Evolutionary conservation across 2,329 filamentous ascomycete genomes (phyloP).

Genomic region (Pyrenophora seminiperda): DNA sequence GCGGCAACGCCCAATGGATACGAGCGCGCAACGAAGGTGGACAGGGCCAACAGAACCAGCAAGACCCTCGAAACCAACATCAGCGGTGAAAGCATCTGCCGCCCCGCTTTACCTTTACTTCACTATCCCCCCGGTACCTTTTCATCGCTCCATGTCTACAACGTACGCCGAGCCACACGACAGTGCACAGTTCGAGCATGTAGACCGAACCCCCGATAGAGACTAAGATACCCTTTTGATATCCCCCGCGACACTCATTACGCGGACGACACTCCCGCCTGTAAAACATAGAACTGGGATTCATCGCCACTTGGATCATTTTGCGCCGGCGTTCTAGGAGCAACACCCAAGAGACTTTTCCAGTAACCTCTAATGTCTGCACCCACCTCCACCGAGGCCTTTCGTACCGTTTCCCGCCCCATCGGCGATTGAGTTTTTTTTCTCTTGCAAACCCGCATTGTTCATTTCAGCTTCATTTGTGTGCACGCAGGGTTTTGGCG

Average conservation of each 20-base stretch:
- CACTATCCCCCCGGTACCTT: constrained; percentile 6
- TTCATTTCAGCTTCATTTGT: constrained; percentile 23
- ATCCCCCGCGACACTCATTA: constrained; percentile 27
- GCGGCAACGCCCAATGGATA: constrained; percentile 48
- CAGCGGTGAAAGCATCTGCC: constrained; percentile 36
- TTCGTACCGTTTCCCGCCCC: constrained; percentile 34
- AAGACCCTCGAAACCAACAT: constrained; percentile 47
- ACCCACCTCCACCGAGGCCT: constrained; percentile 28
- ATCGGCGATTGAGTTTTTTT: constrained; percentile 17
- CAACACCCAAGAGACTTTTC: constrained; percentile 33
- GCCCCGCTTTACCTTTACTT: constrained; percentile 13
- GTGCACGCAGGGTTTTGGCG: constrained; percentile 22
- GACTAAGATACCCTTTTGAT: constrained; percentile 16
- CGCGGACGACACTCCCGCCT: constrained; percentile 30
- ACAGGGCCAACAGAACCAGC: constrained; percentile 43
- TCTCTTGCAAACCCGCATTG: constrained; percentile 24
- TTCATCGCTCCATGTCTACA: constrained; percentile 15
- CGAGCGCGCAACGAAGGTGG: constrained; percentile 45
- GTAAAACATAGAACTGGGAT: constrained; percentile 41
- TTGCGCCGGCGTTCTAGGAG: constrained; percentile 45
- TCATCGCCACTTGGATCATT: constrained; percentile 28
- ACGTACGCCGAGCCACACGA: constrained; percentile 18
- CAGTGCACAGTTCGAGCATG: constrained; percentile 22
- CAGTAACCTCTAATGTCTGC: constrained; percentile 45
- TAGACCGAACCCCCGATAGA: constrained; percentile 22